Conservation (phyloP, 306 rosid genomes). For the Spatholobus suberectus region DNA sequence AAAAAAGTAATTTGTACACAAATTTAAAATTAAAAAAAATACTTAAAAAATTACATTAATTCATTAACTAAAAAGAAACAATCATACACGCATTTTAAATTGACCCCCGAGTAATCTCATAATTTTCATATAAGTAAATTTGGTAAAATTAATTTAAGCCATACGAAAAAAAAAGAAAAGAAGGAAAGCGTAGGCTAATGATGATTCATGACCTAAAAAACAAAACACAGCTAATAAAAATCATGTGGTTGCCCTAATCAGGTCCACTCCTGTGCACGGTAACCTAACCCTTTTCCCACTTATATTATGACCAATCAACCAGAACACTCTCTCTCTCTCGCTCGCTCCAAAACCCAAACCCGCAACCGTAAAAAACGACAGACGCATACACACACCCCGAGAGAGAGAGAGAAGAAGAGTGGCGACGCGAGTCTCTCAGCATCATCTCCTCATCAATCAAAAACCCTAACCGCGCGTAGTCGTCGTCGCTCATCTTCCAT, state of each 20-base stretch:
- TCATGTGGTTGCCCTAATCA: constrained; percentile 23
- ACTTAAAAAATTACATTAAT: not conserved
- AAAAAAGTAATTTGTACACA: not conserved
- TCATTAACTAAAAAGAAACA: not conserved
- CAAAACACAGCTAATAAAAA: constrained; percentile 34
- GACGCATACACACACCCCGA: not conserved
- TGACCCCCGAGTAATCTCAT: not conserved
- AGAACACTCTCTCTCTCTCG: not conserved
- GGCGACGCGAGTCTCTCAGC: not conserved
- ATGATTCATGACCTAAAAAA: constrained; percentile 5
- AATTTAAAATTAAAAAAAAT: not conserved
- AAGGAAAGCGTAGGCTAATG: constrained; percentile 5
- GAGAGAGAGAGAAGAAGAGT: constrained; percentile 1
- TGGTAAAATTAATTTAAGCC: not conserved
- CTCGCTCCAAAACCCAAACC: not conserved
- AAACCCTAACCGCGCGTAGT: constrained; percentile 40
- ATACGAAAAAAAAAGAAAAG: not conserved
- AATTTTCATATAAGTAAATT: not conserved
- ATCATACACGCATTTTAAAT: not conserved
- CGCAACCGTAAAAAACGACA: not conserved
- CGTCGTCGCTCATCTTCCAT: not conserved
- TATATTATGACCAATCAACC: not conserved
- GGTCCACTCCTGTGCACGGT: not conserved
- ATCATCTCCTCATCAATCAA: constrained; percentile 6
- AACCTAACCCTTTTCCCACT: constrained; percentile 5